phyloP scores from a whole-genome alignment of 192 early-diverging fungal species.

The Geranomyces variabilis region DNA sequence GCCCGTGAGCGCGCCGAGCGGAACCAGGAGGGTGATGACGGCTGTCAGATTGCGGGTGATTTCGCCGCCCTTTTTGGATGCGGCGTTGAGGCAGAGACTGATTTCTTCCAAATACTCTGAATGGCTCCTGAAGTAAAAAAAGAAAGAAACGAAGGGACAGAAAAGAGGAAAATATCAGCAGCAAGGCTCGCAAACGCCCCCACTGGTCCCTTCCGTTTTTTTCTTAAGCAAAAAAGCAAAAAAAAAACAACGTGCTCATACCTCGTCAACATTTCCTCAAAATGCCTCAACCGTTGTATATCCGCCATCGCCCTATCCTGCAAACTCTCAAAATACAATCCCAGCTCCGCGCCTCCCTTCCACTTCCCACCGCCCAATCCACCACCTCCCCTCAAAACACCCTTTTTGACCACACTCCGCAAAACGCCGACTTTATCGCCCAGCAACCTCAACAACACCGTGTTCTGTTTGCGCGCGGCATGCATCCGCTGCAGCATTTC shows the following conservation, averaged over 20 bases:
- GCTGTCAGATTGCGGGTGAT: constrained; percentile 24
- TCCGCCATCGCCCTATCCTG: constrained; percentile 15
- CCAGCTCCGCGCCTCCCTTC: constrained; percentile 10
- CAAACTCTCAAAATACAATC: constrained; percentile 28
- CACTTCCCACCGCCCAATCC: not conserved
- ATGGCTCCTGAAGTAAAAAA: constrained; percentile 10
- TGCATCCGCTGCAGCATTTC: constrained; percentile 26
- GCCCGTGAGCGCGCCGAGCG: constrained; percentile 25
- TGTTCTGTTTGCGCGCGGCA: constrained; percentile 20
- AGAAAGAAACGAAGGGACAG: not conserved
- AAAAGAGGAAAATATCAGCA: no score
- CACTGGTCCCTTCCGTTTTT: no score
- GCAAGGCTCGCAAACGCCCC: no score
- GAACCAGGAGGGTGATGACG: constrained; percentile 26
- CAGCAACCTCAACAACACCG: constrained; percentile 1
- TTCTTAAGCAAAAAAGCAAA: no score
- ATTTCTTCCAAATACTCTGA: constrained; percentile 28
- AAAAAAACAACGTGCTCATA: not conserved
- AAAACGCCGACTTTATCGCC: constrained; percentile 6
- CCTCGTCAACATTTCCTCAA: constrained; percentile 13
- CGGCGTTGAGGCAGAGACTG: constrained; percentile 10
- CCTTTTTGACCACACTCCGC: constrained; percentile 7
- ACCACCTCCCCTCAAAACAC: not conserved
- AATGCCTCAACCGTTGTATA: not conserved
- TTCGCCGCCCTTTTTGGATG: constrained; percentile 6